phyloP scores from a whole-genome alignment of 129 eudicot genomes.

The Tanacetum coccineum region DNA sequence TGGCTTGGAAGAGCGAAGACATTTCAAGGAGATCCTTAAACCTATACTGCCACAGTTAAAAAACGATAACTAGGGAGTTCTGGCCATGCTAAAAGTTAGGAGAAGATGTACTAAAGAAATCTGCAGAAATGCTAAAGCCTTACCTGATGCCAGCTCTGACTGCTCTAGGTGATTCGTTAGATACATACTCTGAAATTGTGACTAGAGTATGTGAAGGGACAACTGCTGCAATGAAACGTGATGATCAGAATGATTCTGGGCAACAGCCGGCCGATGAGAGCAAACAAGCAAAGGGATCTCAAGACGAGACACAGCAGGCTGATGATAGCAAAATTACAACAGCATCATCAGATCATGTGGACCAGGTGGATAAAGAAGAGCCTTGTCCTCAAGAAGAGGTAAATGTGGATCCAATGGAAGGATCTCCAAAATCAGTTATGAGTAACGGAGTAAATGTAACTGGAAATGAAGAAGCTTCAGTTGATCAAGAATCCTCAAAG shows the following conservation, averaged over 20 bases:
- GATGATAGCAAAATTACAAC: slow-evolving; percentile 39
- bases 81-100: slow-evolving; percentile 59
- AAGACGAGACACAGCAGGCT: slow-evolving; percentile 41
- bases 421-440: slow-evolving; percentile 49
- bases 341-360: too few relatives aligned
- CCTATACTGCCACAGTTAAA: slow-evolving; percentile 54
- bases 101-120: too few relatives aligned
- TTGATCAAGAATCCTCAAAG: slow-evolving; percentile 47
- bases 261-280: slow-evolving; percentile 40
- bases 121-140: too few relatives aligned
- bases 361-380: slow-evolving; percentile 56
- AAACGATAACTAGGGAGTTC: slow-evolving; percentile 49
- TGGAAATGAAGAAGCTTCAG: slow-evolving; percentile 34
- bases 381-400: slow-evolving; percentile 33
- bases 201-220: too few relatives aligned
- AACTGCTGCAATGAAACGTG: slow-evolving; percentile 24
- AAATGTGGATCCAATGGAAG: slow-evolving; percentile 27
- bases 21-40: slow-evolving; percentile 54
- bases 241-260: slow-evolving; percentile 39
- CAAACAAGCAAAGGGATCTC: slow-evolving; percentile 33
- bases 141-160: too few relatives aligned
- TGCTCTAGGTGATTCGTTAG: too few relatives aligned
- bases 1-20: slow-evolving; percentile 88
- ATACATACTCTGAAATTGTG: too few relatives aligned
- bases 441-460: slow-evolving; percentile 50